Percentiles rank a stretch among this genome's conserved stretches.
phyloP scores from a whole-genome alignment of 805 yeast genomes.

The Cyberlindnera galapagoensis region DNA sequence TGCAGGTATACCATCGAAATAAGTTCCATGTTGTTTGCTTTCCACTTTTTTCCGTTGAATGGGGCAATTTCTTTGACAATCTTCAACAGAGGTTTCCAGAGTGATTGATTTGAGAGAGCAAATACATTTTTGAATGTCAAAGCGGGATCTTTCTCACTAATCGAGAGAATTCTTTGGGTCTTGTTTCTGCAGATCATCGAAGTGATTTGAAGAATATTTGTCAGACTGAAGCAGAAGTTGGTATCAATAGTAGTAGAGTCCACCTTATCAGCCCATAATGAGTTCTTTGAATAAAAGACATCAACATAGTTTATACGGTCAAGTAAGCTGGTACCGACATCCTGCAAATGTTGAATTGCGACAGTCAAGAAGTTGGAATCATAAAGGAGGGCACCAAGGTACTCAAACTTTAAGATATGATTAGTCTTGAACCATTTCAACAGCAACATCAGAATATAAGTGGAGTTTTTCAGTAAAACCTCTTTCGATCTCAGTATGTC shows the following conservation, averaged over 20 bases:
- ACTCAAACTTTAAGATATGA: constrained; percentile 76
- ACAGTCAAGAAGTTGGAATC: constrained; percentile 54
- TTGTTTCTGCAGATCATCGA: constrained; percentile 58
- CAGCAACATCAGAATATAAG: constrained; percentile 46
- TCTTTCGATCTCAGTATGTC: constrained; percentile 49
- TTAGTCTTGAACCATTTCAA: constrained; percentile 73
- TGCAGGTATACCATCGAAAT: constrained; percentile 81
- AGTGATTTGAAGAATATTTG: constrained; percentile 47
- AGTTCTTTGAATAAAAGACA: constrained; percentile 2
- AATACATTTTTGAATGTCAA: constrained; percentile 52
- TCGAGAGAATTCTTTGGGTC: constrained; percentile 63
- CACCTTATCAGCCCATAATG: constrained; percentile 9
- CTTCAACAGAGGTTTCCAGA: constrained; percentile 67
- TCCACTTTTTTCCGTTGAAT: constrained; percentile 92
- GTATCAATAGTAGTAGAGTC: constrained; percentile 5
- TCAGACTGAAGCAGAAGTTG: constrained; percentile 40
- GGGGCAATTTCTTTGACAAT: constrained; percentile 78
- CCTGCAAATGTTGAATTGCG: constrained; percentile 14
- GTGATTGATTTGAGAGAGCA: constrained; percentile 50
- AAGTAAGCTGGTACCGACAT: constrained; percentile 17
- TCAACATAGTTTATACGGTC: constrained; percentile 27
- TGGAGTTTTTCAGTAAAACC: constrained; percentile 49
- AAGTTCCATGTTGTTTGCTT: constrained; percentile 85
- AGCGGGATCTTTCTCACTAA: constrained; percentile 59
- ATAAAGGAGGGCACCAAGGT: constrained; percentile 60